phyloP scores from a whole-genome alignment of 1,284 basidiomycete genomes.

The Ganoderma leucocontextum region DNA sequence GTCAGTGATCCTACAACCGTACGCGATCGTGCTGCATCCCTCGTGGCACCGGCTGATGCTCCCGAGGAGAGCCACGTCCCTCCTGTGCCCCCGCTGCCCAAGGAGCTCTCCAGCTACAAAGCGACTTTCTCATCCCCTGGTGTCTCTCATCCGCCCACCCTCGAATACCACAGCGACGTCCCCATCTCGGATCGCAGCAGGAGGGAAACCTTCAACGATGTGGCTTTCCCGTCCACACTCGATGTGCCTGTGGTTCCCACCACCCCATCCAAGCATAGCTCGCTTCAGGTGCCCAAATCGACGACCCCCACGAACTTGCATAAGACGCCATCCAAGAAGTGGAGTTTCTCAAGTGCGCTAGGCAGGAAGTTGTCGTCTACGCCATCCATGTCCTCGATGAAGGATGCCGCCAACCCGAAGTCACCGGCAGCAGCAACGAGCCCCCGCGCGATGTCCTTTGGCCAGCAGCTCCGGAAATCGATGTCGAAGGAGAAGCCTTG shows the following conservation, averaged over 20 bases:
- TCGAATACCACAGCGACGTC: conserved; percentile 48
- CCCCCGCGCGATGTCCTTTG: conserved; percentile 69
- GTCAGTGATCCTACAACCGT: conserved; percentile 68
- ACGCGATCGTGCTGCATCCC: conserved; percentile 71
- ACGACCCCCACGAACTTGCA: conserved; percentile 45
- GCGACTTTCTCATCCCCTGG: conserved; percentile 58
- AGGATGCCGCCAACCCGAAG: conserved; percentile 50
- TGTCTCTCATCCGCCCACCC: conserved; percentile 51
- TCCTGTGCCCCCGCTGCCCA: conserved; percentile 96
- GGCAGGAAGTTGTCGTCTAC: conserved; percentile 80
- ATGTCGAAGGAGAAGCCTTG: conserved; percentile 68
- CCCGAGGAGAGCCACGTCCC: conserved; percentile 78
- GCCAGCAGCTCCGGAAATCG: conserved; percentile 70
- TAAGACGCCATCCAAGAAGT: conserved; percentile 91
- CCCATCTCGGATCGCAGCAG: conserved; percentile 38
- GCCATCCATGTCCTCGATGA: conserved; percentile 65
- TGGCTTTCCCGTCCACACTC: conserved; percentile 48
- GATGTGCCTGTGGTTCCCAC: conserved; percentile 57
- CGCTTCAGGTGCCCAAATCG: conserved; percentile 43
- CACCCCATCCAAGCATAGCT: conserved; percentile 41
- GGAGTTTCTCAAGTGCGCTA: conserved; percentile 94
- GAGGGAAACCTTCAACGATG: conserved; percentile 36
- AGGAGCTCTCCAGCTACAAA: conserved; percentile 84
- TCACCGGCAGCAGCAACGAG: conserved; percentile 63
- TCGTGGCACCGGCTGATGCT: conserved; percentile 63